Percentiles rank a stretch among this genome's conserved stretches.
Conservation (phyloP, 306 rosid genomes). For the Gleditsia sinensis region DNA sequence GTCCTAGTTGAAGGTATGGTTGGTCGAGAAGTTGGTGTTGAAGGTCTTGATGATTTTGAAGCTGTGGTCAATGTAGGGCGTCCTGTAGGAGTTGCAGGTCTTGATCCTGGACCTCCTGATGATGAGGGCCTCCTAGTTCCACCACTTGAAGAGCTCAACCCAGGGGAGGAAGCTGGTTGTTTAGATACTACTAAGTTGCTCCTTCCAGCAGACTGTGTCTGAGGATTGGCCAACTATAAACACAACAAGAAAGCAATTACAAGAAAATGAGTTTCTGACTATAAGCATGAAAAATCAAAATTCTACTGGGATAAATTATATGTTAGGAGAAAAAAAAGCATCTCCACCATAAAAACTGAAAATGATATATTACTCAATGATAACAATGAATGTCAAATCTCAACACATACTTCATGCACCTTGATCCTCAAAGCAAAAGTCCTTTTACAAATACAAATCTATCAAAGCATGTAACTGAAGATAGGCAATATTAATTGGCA, state of each 20-base stretch:
- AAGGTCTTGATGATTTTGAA: conserved; percentile 76
- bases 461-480: conserved; percentile 10
- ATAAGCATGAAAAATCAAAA: conserved; percentile 1
- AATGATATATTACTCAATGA: conserved; percentile 6
- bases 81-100: conserved; percentile 87
- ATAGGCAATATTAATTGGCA: conserved; percentile 6
- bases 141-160: conserved; percentile 67
- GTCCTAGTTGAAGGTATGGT: conserved; percentile 58
- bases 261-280: conserved; percentile 27
- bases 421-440: conserved; percentile 1
- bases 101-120: conserved; percentile 89
- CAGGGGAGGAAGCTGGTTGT: conserved; percentile 75
- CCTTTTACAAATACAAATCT: not conserved
- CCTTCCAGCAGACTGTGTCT: conserved; percentile 63
- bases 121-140: conserved; percentile 82
- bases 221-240: conserved; percentile 76
- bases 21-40: conserved; percentile 84
- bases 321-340: not conserved
- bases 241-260: conserved; percentile 46
- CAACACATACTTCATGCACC: not conserved
- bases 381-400: not conserved
- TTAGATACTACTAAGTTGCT: conserved; percentile 60
- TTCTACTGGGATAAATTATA: not conserved
- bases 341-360: not conserved
- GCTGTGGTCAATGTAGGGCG: conserved; percentile 60